Percentiles rank a stretch among this genome's conserved stretches.
Evolutionary conservation across 2,329 filamentous ascomycete genomes (phyloP).

Genomic region (Raffaelea deltoideospora): DNA sequence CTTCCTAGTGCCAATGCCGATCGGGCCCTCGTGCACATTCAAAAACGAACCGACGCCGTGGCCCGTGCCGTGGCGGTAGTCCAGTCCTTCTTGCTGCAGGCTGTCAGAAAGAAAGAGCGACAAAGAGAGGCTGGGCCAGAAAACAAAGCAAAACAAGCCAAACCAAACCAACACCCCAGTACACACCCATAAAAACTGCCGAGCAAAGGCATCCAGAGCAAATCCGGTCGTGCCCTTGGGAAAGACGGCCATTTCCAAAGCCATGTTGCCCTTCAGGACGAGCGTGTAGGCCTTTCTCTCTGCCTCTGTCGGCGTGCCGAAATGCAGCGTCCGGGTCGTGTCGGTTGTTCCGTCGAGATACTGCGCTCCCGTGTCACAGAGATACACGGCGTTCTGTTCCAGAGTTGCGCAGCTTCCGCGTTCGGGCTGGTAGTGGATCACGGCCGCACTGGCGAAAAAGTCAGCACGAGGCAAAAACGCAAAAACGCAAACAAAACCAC

Average conservation of each 20-base stretch:
- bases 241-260: conserved; percentile 72
- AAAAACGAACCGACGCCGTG: conserved; percentile 91
- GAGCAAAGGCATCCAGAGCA: conserved; percentile 73
- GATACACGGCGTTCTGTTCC: conserved; percentile 73
- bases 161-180: too few species aligned
- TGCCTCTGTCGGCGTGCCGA: conserved; percentile 66
- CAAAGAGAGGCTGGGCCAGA: too few species aligned
- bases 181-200: conserved; percentile 89
- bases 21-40: conserved; percentile 94
- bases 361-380: conserved; percentile 96
- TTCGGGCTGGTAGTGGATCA: conserved; percentile 93
- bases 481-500: not conserved
- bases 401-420: conserved; percentile 67
- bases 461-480: not conserved
- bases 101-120: not conserved
- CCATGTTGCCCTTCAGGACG: conserved; percentile 88
- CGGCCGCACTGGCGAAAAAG: conserved; percentile 51
- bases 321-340: conserved; percentile 85
- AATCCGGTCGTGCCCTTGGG: conserved; percentile 93
- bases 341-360: conserved; percentile 93
- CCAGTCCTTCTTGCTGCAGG: conserved; percentile 56
- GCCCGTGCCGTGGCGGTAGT: conserved; percentile 92
- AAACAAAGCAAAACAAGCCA: too few species aligned
- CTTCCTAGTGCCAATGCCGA: conserved; percentile 84
- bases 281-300: conserved; percentile 86